These are phyloP conservation scores for Monosporascus ibericus DNA, from an alignment of 2,329 filamentous ascomycete genomes.

Conservation along the genomic window DNA sequence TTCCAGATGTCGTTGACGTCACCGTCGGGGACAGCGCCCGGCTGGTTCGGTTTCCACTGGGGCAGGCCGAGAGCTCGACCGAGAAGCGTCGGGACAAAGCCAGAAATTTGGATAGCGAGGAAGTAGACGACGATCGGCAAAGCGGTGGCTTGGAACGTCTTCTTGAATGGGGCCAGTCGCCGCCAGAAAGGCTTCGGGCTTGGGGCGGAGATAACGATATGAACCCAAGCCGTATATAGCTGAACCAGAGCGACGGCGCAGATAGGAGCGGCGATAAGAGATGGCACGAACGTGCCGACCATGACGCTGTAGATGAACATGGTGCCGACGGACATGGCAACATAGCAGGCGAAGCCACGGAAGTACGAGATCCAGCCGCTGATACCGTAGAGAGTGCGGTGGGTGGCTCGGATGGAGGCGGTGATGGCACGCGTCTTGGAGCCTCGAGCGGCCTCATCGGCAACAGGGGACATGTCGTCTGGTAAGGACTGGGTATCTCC, in stretches of 20 bases:
- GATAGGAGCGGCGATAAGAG: constrained; percentile 46
- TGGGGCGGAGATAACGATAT: constrained; percentile 72
- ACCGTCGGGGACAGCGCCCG: constrained; percentile 30
- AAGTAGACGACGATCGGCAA: constrained; percentile 60
- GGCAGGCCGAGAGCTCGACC: constrained; percentile 43
- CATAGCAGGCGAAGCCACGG: constrained; percentile 56
- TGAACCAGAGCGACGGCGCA: constrained; percentile 59
- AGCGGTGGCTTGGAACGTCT: constrained; percentile 62
- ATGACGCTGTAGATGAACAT: constrained; percentile 38
- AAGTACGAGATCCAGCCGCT: constrained; percentile 62
- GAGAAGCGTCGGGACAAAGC: constrained; percentile 41
- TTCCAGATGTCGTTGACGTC: constrained; percentile 39
- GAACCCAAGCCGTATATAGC: constrained; percentile 73
- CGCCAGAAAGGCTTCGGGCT: constrained; percentile 58
- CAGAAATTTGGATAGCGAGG: constrained; percentile 46
- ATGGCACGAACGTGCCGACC: constrained; percentile 31
- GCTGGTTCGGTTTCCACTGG: constrained; percentile 28
- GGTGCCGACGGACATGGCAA: constrained; percentile 32
- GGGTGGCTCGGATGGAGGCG: constrained; percentile 43
- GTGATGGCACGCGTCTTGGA: constrained; percentile 37
- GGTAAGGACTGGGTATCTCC: constrained; percentile 29
- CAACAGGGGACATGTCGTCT: constrained; percentile 29
- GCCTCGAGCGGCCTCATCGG: constrained; percentile 28
- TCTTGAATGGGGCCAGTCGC: constrained; percentile 61
- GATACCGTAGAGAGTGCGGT: constrained; percentile 51